Evolutionary conservation across 495 filamentous ascomycete genomes (phyloP).

Genomic region (Lophiostoma macrostomum): DNA sequence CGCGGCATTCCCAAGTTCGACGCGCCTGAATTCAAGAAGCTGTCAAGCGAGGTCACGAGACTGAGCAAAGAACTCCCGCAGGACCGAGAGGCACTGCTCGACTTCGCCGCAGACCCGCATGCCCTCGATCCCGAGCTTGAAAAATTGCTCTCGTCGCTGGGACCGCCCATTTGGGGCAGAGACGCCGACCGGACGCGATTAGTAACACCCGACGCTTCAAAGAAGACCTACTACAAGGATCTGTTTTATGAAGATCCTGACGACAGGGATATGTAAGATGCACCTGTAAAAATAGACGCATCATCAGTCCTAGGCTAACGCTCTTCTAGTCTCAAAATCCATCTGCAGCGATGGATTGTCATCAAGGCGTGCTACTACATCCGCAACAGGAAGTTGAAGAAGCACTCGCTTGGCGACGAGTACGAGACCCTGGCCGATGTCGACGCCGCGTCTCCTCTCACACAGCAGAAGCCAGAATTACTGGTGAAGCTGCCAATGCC

Average conservation of each 20-base stretch:
- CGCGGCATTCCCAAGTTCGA: slow-evolving; percentile 32
- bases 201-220: slow-evolving; percentile 12
- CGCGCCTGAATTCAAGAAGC: slow-evolving; percentile 20
- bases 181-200: slow-evolving; percentile 17
- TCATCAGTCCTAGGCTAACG: neutral
- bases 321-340: slow-evolving; percentile 14
- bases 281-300: neutral
- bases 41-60: slow-evolving; percentile 22
- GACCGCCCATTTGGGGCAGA: slow-evolving; percentile 20
- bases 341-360: slow-evolving; percentile 29
- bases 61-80: slow-evolving; percentile 27
- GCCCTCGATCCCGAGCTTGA: slow-evolving; percentile 18
- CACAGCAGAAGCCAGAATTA: slow-evolving; percentile 13
- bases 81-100: slow-evolving; percentile 25
- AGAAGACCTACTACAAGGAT: slow-evolving; percentile 23
- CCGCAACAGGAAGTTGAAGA: slow-evolving; percentile 27
- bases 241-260: slow-evolving; percentile 18
- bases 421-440: slow-evolving; percentile 4
- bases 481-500: slow-evolving; percentile 12
- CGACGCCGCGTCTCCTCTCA: slow-evolving; percentile 1
- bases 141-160: slow-evolving; percentile 4
- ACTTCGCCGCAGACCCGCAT: slow-evolving; percentile 19
- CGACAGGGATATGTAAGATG: slow-evolving; percentile 17
- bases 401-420: slow-evolving; percentile 1
- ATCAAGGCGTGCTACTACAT: slow-evolving; percentile 33